Percentiles rank a stretch among this genome's conserved stretches.
phyloP scores from a whole-genome alignment of 2,329 filamentous ascomycete genomes.

The Nigrospora osmanthi region DNA sequence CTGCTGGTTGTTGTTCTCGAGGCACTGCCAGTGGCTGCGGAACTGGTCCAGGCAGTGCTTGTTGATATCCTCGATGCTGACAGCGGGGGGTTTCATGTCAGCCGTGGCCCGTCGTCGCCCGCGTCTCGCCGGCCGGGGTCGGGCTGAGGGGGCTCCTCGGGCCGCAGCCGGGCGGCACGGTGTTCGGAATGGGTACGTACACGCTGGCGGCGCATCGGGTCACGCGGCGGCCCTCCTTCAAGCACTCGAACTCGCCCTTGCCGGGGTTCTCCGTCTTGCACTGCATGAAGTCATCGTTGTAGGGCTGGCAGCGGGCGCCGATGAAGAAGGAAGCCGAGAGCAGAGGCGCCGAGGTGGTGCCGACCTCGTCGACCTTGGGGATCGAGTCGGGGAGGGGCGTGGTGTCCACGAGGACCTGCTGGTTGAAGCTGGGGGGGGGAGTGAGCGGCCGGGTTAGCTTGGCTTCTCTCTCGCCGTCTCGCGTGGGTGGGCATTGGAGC shows the following conservation, averaged over 20 bases:
- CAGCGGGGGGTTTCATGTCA: not conserved
- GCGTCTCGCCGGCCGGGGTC: too few relatives aligned
- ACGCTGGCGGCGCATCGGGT: conserved; percentile 95
- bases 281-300: conserved; percentile 99
- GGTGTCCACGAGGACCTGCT: conserved; percentile 88
- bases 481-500: not conserved
- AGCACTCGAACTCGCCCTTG: conserved; percentile 83
- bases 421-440: conserved; percentile 68
- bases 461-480: not conserved
- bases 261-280: conserved; percentile 95
- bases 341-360: conserved; percentile 85
- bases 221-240: conserved; percentile 94
- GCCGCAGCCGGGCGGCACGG: too few relatives aligned
- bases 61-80: conserved; percentile 89
- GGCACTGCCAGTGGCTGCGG: conserved; percentile 86
- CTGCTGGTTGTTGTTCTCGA: conserved; percentile 97
- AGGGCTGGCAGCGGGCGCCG: conserved; percentile 85
- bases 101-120: conserved; percentile 1
- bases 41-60: conserved; percentile 89
- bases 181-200: conserved; percentile 47
- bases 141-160: too few relatives aligned
- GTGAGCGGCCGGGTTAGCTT: conserved; percentile 13
- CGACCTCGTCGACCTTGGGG: conserved; percentile 88
- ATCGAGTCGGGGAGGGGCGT: conserved; percentile 89
- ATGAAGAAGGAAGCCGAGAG: conserved; percentile 95